A percentile compares a stretch with the other conserved stretches of the same genome.
Evolutionary conservation across 805 yeast genomes (phyloP).

Genomic region (Jamesozyma lodderae): DNA sequence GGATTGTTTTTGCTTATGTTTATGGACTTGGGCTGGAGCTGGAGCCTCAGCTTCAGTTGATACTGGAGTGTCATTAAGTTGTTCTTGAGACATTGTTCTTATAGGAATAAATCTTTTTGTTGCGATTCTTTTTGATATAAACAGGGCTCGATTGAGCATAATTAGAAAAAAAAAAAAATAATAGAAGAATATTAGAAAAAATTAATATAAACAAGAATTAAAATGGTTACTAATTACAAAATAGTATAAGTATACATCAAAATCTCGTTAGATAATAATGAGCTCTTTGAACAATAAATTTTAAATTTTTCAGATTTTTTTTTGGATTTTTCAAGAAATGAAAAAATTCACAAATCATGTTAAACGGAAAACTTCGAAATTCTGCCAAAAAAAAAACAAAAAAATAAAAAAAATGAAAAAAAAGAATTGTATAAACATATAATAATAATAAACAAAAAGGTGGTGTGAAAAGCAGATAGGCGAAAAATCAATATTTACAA

Average conservation of each 20-base stretch:
- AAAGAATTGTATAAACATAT: background rate
- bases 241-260: too few relatives aligned
- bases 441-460: background rate
- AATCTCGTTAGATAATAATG: too few relatives aligned
- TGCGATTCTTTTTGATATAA: background rate
- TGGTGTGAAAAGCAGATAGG: background rate
- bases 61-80: too few relatives aligned
- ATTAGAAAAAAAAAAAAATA: background rate
- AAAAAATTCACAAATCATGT: background rate
- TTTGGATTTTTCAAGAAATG: too few relatives aligned
- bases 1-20: constrained; percentile 12
- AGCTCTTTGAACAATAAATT: too few relatives aligned
- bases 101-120: background rate
- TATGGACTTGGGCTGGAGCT: constrained; percentile 10
- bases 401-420: background rate
- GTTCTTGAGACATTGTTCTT: constrained; percentile 13
- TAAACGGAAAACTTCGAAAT: background rate
- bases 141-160: constrained; percentile 5
- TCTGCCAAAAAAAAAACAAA: background rate
- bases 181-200: too few relatives aligned
- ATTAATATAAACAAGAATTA: background rate
- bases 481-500: background rate
- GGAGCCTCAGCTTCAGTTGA: constrained; percentile 5
- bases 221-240: too few relatives aligned
- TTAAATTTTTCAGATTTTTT: too few relatives aligned